phyloP scores from a whole-genome alignment of 2,329 filamentous ascomycete genomes.

The Aspergillus tubingensis region DNA sequence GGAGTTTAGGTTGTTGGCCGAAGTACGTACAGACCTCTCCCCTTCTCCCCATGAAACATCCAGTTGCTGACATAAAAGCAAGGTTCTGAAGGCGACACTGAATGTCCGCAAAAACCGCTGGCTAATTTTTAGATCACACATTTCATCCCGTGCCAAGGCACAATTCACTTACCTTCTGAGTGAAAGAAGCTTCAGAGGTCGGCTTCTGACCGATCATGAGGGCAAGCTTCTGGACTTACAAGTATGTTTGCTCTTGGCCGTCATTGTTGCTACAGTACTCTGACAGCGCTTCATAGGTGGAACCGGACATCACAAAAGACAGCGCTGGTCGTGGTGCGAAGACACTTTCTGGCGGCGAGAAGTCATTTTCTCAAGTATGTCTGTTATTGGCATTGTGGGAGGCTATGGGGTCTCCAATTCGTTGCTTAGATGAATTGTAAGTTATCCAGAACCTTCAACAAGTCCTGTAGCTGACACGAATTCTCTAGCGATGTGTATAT shows the following conservation, averaged over 20 bases:
- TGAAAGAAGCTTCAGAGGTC: constrained; percentile 85
- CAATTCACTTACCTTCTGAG: constrained; percentile 87
- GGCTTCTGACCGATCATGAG: constrained; percentile 75
- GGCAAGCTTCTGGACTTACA: constrained; percentile 74
- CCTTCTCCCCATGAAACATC: neutral
- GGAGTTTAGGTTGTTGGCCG: constrained; percentile 39
- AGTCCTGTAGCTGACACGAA: constrained; percentile 20
- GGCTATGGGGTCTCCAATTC: constrained; percentile 92
- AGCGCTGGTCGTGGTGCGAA: constrained; percentile 78
- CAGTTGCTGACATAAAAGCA: constrained; percentile 2
- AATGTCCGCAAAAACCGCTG: constrained; percentile 72
- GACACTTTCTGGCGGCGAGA: constrained; percentile 93
- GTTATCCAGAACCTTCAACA: constrained; percentile 24
- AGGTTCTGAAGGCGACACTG: constrained; percentile 63
- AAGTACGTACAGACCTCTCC: constrained; percentile 35
- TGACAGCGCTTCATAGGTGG: constrained; percentile 47
- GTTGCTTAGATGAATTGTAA: constrained; percentile 91
- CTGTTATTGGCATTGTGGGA: constrained; percentile 93
- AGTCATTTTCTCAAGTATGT: constrained; percentile 96
- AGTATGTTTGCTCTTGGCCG: constrained; percentile 45
- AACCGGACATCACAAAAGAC: constrained; percentile 69
- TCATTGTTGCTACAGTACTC: neutral
- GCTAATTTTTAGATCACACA: constrained; percentile 77
- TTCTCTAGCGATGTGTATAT: constrained; percentile 81
- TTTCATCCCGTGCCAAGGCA: constrained; percentile 80